Evolutionary conservation across 371 early-diverging fungal species (phyloP).

Genomic region (Circinella umbellata): DNA sequence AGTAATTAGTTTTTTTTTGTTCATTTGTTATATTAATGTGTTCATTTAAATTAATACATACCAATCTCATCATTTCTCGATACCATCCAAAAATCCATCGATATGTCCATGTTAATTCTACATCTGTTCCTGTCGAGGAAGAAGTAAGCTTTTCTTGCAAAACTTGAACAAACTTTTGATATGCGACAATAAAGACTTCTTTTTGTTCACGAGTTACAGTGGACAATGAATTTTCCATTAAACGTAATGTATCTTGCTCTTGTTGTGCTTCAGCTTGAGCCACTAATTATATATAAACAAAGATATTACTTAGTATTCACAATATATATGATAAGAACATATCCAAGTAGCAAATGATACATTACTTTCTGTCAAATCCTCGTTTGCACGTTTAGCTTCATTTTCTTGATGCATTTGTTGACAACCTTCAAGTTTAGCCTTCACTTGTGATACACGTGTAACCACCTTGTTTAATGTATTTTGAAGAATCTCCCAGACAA

Average conservation of each 20-base stretch:
- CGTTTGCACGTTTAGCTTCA: constrained; percentile 34
- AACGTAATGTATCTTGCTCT: constrained; percentile 58
- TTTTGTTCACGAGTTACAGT: constrained; percentile 80
- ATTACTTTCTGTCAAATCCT: constrained; percentile 41
- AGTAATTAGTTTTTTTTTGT: neutral
- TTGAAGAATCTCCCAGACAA: constrained; percentile 79
- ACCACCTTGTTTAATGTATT: constrained; percentile 84
- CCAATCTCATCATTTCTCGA: constrained; percentile 76
- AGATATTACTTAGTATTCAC: too few relatives aligned
- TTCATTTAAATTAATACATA: constrained; percentile 20
- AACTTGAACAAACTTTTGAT: constrained; percentile 73
- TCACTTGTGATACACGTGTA: constrained; percentile 79
- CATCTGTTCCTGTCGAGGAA: constrained; percentile 50
- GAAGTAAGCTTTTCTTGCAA: constrained; percentile 50
- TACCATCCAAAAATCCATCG: constrained; percentile 85
- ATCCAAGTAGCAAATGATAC: constrained; percentile 1
- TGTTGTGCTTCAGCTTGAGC: constrained; percentile 53
- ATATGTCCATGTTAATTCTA: constrained; percentile 56
- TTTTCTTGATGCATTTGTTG: constrained; percentile 40
- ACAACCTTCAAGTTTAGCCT: constrained; percentile 53
- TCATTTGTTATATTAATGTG: neutral
- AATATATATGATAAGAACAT: too few relatives aligned
- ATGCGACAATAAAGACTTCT: constrained; percentile 77
- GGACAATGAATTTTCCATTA: constrained; percentile 67
- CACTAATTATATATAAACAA: constrained; percentile 22